These are phyloP conservation scores for Lycium ferocissimum DNA, from an alignment of 257 asterid genomes.

Conservation along the genomic window DNA sequence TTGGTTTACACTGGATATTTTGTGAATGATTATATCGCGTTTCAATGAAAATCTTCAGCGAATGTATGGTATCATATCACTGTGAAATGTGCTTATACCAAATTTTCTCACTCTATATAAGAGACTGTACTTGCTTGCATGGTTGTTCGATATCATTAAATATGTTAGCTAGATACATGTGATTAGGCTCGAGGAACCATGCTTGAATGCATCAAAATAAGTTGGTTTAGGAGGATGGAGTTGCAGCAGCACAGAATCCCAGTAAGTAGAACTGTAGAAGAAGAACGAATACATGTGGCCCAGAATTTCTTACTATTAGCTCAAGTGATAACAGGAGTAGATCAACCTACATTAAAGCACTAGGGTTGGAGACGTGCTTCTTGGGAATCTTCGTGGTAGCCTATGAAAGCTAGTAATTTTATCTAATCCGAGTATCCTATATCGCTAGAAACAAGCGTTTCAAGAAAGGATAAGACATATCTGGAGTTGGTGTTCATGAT, in stretches of 20 bases:
- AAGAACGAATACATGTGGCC: neutral
- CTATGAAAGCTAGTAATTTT: neutral
- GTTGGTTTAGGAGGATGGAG: constrained; percentile 11
- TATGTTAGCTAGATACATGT: constrained; percentile 13
- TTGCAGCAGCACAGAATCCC: neutral
- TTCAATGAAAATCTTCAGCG: neutral
- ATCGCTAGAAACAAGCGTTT: neutral
- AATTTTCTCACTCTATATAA: neutral
- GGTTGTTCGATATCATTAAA: constrained; percentile 3
- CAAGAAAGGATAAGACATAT: neutral
- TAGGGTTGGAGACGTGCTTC: constrained; percentile 14
- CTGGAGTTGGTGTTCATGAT: neutral
- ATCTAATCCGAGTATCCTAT: neutral
- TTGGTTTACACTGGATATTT: constrained; percentile 8
- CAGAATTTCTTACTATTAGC: neutral
- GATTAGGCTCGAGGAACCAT: neutral
- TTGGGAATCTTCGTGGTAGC: neutral
- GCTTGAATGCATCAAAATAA: constrained; percentile 1
- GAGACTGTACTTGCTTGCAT: neutral
- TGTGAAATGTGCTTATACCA: neutral
- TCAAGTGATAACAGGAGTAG: neutral
- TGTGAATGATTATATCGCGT: constrained; percentile 26
- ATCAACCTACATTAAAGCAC: neutral
- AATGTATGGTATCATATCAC: constrained; percentile 21
- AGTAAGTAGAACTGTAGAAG: constrained; percentile 15